Base-by-base conservation (phyloP, 108 stramenopile genomes). In the Conticribra weissflogii region DNA sequence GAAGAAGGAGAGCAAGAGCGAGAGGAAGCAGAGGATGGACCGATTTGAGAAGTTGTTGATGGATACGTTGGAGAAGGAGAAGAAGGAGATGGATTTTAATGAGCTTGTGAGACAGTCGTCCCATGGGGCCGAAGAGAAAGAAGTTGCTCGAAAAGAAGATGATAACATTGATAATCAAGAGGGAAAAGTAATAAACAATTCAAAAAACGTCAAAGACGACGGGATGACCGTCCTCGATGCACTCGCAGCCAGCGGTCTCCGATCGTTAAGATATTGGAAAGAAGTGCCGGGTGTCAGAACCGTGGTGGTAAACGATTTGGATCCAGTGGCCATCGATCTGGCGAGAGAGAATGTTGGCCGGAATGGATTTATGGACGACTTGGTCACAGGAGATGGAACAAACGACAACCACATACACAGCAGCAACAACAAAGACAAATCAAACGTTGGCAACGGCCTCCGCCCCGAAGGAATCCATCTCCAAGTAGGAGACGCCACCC, bases 151-250 rank as follows among this genome's bases (percentile, higher is more conserved):
- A 72, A 8, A 45, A 24, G 49, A 46, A 22, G 66, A 54, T 21
- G 54, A 65, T 48, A 19, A 14, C 9, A 56, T 57, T n/a, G 27
- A 47, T 16, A 55, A 67, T 0, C 21, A 47, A 1, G 22, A 53
- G 12, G 77, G 67, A 30, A 78, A 54, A 50, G 58, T 46, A 4
- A 28, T 56, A 2, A 51, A 77, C 14, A 60, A 81, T 17, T 30
- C 68, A 44, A 32, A 32, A 16, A 52, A 47, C 9, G 21, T 41
- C 24, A 23, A 34, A n/a, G 21, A 25, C 31, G 63, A 74, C 44
- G 98, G 98, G 3, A 73, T 98, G 25, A 71, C 80, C 14, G 87
- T 99, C 54, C 86, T 99, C 15, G 99, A 99, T 70, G 98, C 97
- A 17, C 81, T 99, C 45, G 97, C 98, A 0, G 99, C 99, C 15